Conservation (phyloP, 1,284 basidiomycete genomes). For the Salmacisia buchloeana region DNA sequence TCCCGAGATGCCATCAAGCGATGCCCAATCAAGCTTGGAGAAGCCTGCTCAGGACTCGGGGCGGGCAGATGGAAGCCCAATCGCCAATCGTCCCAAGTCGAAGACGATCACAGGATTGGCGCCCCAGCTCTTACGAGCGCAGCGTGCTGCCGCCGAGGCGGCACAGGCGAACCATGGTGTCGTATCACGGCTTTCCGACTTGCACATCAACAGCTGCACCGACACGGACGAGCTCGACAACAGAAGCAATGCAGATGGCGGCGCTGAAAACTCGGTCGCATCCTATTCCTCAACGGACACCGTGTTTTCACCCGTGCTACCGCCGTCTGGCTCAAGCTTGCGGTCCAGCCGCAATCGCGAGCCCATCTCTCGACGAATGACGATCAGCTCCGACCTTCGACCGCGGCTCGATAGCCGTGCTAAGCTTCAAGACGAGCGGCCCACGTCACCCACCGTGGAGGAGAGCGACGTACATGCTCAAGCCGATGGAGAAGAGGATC, state of each 20-base stretch:
- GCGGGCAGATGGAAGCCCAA: background rate
- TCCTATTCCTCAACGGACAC: background rate
- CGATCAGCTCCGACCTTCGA: background rate
- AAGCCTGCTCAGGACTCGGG: too few species aligned
- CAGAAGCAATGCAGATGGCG: background rate
- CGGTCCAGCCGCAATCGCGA: background rate
- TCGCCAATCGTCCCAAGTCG: conserved; percentile 1
- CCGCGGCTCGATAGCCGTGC: background rate
- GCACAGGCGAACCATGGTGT: background rate
- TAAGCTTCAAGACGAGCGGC: background rate
- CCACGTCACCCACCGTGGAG: too few species aligned
- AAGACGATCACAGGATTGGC: background rate
- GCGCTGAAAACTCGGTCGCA: background rate
- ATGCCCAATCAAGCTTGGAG: too few species aligned
- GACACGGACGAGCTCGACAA: background rate
- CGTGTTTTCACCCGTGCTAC: background rate
- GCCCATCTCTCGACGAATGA: background rate
- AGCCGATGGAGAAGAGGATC: background rate
- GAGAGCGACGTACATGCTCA: background rate
- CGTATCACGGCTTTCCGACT: background rate
- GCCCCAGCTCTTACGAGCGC: background rate
- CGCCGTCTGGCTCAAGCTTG: background rate
- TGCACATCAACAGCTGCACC: background rate
- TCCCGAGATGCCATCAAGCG: too few species aligned
- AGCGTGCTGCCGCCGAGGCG: background rate